phyloP scores from a whole-genome alignment of 495 filamentous ascomycete genomes.

The Penicillium verhagenii region DNA sequence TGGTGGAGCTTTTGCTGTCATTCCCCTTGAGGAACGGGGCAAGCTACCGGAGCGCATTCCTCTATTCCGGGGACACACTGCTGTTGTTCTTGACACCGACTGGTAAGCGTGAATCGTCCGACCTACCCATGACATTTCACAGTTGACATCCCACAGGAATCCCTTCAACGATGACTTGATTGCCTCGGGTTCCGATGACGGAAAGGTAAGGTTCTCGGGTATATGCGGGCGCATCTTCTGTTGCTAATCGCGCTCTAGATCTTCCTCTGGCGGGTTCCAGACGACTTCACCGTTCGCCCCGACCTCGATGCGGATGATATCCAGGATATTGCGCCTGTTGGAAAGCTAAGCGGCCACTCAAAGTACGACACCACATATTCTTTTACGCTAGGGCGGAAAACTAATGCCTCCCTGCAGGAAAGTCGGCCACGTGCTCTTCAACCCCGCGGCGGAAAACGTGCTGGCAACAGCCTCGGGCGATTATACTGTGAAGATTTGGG shows the following conservation, averaged over 20 bases:
- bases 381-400: conserved; percentile 1
- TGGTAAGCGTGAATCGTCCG: conserved; percentile 58
- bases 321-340: conserved; percentile 74
- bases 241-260: conserved; percentile 48
- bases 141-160: conserved; percentile 55
- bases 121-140: not conserved
- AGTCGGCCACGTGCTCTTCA: conserved; percentile 95
- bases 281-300: conserved; percentile 77
- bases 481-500: conserved; percentile 94
- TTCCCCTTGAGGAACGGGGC: conserved; percentile 84
- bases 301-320: conserved; percentile 74
- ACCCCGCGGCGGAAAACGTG: conserved; percentile 93
- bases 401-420: conserved; percentile 57
- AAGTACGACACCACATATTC: conserved; percentile 33
- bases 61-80: conserved; percentile 93
- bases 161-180: conserved; percentile 93
- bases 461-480: conserved; percentile 95
- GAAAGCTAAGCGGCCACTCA: conserved; percentile 69
- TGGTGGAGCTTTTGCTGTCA: conserved; percentile 95
- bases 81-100: conserved; percentile 94
- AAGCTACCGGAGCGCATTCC: conserved; percentile 90
- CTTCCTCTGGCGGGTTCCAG: conserved; percentile 92
- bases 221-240: not conserved
- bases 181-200: conserved; percentile 93
- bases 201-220: conserved; percentile 56